Conservation (phyloP, 768 basidiomycete genomes). For the Kwoniella shandongensis region DNA sequence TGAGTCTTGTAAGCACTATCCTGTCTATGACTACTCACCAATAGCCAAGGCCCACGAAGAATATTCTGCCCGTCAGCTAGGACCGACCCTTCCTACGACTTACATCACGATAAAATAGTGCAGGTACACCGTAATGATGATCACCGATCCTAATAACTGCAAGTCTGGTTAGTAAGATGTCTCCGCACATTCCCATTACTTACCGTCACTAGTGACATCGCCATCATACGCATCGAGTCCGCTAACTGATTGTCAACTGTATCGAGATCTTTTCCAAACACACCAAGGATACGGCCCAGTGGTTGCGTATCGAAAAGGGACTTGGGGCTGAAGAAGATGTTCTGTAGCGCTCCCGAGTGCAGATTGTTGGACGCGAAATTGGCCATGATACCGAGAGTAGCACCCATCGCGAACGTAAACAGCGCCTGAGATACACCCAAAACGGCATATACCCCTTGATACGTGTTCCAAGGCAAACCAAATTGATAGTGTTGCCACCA, state of each 20-base stretch:
- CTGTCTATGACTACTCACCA: slow-evolving; percentile 14
- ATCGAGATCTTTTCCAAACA: slow-evolving; percentile 52
- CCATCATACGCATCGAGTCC: slow-evolving; percentile 53
- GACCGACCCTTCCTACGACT: neutral
- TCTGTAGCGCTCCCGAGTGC: slow-evolving; percentile 61
- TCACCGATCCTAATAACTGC: slow-evolving; percentile 36
- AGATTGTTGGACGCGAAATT: slow-evolving; percentile 65
- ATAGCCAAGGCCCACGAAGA: slow-evolving; percentile 40
- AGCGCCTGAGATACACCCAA: slow-evolving; percentile 63
- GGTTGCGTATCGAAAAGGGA: slow-evolving; percentile 35
- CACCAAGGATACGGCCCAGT: slow-evolving; percentile 45
- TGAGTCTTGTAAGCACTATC: slow-evolving; percentile 2
- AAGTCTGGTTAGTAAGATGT: neutral
- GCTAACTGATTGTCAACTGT: slow-evolving; percentile 48
- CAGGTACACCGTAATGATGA: slow-evolving; percentile 47
- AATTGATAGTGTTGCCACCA: slow-evolving; percentile 69
- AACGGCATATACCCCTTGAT: slow-evolving; percentile 65
- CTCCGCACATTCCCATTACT: neutral
- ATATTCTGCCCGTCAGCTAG: slow-evolving; percentile 24
- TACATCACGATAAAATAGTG: slow-evolving; percentile 48
- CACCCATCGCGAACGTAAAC: slow-evolving; percentile 65
- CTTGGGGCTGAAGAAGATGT: slow-evolving; percentile 66
- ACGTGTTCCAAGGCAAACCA: slow-evolving; percentile 61
- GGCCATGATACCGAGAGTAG: slow-evolving; percentile 62
- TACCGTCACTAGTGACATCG: slow-evolving; percentile 65